Base-by-base conservation (phyloP, 768 basidiomycete species). In the Pleurotus pulmonarius region DNA sequence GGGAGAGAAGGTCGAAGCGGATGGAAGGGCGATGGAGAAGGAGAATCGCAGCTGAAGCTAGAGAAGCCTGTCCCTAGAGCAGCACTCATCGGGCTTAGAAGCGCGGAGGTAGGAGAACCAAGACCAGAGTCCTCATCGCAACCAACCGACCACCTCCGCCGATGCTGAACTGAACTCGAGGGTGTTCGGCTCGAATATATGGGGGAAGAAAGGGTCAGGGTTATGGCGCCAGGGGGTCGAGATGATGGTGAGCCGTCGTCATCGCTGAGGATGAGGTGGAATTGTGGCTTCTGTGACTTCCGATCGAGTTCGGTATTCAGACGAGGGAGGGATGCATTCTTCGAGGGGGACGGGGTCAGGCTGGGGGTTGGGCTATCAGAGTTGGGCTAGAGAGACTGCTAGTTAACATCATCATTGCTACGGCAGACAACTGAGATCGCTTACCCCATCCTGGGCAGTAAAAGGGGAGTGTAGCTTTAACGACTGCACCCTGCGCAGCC, bases 1-100 rank as follows among this genome's bases (percentile, higher is more conserved):
- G 55, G 57, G n/a, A 58, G 53, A 16, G 59, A 48, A 24, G 34
- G 55, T 12, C 24, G 49, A 9, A 47, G 58, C n/a, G 51, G 51
- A 12, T 22, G 51, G 20, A 39, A 18, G 39, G 51, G 51, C 5
- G 51, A 53, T n/a, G 51, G 51, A 15, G 48, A 49, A 29, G 48
- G 48, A 20, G 51, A 38, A 20, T 53, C 51, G 20, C 41, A 44
- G 22, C 22, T 53, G 51, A 53, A 41, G 22, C 51, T 53, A 15
- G 51, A 53, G 37, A 22, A 40, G n/a, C 15, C 24, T 34, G 15
- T 15, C 22, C 51, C 39, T 26, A 37, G 29, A 34, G 34, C 48
- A 7, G 34, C 34, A 38, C 34, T 41, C 18, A 53, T n/a, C 9
- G 51, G 51, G 22, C 51, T 53, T 22, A 53, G 51, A 24, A 53